These are phyloP conservation scores for Kuraishia piskuri DNA, from an alignment of 805 yeast species.

Conservation along the genomic window DNA sequence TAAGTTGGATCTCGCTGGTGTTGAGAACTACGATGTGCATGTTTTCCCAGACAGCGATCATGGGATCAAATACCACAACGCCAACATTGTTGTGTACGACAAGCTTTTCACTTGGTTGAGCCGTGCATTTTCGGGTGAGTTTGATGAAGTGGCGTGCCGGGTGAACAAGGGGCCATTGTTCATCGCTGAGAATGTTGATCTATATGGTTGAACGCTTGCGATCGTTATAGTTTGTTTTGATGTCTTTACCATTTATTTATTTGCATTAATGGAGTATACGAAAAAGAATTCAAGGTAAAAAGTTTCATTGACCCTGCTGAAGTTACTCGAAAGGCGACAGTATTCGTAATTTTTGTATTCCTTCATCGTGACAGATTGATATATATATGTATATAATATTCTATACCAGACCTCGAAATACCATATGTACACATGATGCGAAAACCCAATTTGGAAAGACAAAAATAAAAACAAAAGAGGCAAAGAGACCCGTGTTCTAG, in stretches of 20 bases:
- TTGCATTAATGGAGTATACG: too few species aligned
- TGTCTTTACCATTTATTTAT: too few species aligned
- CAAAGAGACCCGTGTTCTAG: neutral
- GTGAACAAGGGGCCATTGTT: slow-evolving; percentile 1
- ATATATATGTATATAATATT: neutral
- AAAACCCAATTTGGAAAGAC: neutral
- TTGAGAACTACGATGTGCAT: slow-evolving; percentile 79
- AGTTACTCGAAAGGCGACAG: neutral
- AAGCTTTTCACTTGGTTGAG: slow-evolving; percentile 57
- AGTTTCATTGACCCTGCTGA: too few species aligned
- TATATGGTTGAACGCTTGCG: slow-evolving; percentile 11
- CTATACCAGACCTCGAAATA: neutral
- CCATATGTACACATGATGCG: neutral
- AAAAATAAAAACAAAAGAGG: neutral
- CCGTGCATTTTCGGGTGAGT: slow-evolving; percentile 48
- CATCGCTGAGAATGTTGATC: slow-evolving; percentile 7
- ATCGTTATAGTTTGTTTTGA: neutral
- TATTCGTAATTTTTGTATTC: neutral
- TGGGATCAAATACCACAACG: slow-evolving; percentile 64
- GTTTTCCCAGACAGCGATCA: slow-evolving; percentile 82
- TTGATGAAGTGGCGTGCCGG: slow-evolving; percentile 13
- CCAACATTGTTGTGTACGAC: slow-evolving; percentile 60
- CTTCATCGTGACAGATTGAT: slow-evolving; percentile 1
- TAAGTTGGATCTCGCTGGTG: slow-evolving; percentile 53
- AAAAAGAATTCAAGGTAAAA: too few species aligned